phyloP scores from a whole-genome alignment of 2,329 filamentous ascomycete genomes.

The Phialophora verrucosa region DNA sequence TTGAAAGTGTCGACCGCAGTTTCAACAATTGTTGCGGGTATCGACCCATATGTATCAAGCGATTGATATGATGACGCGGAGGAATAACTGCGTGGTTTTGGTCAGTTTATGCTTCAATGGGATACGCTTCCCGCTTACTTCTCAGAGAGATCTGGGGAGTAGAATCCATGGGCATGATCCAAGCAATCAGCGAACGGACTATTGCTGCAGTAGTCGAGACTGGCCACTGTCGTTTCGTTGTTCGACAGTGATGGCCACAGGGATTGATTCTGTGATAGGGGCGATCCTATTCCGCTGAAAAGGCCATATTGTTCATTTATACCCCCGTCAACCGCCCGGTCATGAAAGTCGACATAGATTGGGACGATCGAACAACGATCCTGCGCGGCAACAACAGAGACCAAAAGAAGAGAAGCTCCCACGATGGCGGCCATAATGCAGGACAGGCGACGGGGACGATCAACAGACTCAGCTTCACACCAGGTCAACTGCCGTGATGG shows the following conservation, averaged over 20 bases:
- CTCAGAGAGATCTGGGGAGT: slow-evolving; percentile 30
- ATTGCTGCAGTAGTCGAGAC: slow-evolving; percentile 45
- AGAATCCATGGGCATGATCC: slow-evolving; percentile 33
- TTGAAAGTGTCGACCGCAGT: slow-evolving; percentile 41
- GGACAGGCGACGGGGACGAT: neutral
- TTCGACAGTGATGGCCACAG: slow-evolving; percentile 51
- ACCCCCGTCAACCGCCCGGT: slow-evolving; percentile 49
- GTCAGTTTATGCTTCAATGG: slow-evolving; percentile 40
- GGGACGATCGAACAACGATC: slow-evolving; percentile 39
- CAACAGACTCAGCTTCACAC: neutral
- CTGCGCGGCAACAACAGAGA: slow-evolving; percentile 20
- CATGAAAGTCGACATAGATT: slow-evolving; percentile 54
- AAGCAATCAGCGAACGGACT: slow-evolving; percentile 41
- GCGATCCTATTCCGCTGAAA: slow-evolving; percentile 52
- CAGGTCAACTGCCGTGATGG: neutral
- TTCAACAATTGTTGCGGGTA: slow-evolving; percentile 45
- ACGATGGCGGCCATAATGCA: slow-evolving; percentile 26
- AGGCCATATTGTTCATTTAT: slow-evolving; percentile 51
- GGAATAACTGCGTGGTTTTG: slow-evolving; percentile 21
- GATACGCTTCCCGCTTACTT: slow-evolving; percentile 24
- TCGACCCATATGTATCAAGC: slow-evolving; percentile 43
- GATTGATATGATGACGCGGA: slow-evolving; percentile 30
- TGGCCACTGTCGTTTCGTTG: slow-evolving; percentile 51
- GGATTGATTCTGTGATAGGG: slow-evolving; percentile 51
- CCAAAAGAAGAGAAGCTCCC: slow-evolving; percentile 21